Evolutionary conservation across 176 grass and related monocot species (phyloP), one percentile per base, ranked within the genome.

Genomic region (Echinochloa phyllopogon): DNA sequence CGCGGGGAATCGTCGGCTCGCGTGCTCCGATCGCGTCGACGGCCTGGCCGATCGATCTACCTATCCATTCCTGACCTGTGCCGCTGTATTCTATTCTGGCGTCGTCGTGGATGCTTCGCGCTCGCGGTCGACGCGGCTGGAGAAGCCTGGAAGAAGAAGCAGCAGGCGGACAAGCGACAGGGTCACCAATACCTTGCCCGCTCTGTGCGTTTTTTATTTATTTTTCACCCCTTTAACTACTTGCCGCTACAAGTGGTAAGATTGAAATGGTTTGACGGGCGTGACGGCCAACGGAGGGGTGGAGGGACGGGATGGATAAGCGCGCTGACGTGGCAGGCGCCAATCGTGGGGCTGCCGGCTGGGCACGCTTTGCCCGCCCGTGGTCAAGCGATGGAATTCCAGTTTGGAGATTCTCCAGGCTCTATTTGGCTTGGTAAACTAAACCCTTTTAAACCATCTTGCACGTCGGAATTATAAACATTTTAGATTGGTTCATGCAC

Each of bases 101-200:
- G 48, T 39, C 64, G 78, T 56, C 37, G 43, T 7, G 79, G 53
- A 82, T 89, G 77, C 88, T 86, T 85, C 60, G 69, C 21, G 70
- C 45, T 33, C 13, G 45, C 24, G 24, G 36, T 72, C 39, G 58
- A 48, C 69, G 81, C 71, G 10, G 78, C 64, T 27, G 56, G 66
- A 47, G 81, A 66, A 79, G 75, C 75, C 79, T 71, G 27, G 41
- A 61, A 63, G 5, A 71, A 41, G 72, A 21, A 53, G 10, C 60
- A 59, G 69, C 43, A 25, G 69, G 23, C 13, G 69, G 14, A 23
- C 3, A 45, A 14, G 43, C 21, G 44, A 9, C 43, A 48, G 41
- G 33, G 11, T 15, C n/a, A 52, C 71, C 43, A 64, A 41, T 83
- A 72, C 76, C 80, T 78, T 48, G 12, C 25, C 15, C 66, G 44